Base-by-base conservation (phyloP, 2,329 filamentous ascomycete genomes). In the Fusarium buharicum region DNA sequence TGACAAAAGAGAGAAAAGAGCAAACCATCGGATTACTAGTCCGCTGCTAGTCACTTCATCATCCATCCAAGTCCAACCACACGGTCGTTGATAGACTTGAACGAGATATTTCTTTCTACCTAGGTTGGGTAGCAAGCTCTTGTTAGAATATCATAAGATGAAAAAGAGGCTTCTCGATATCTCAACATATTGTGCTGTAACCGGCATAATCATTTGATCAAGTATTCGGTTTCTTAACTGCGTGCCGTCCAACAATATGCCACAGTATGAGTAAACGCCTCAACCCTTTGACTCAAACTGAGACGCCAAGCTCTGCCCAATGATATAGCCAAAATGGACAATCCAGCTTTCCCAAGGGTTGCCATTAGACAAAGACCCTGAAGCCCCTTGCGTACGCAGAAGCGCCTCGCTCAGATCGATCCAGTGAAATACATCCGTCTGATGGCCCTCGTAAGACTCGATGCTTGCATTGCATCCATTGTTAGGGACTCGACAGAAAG, bases 261-360 rank as follows among this genome's bases (percentile, higher is more conserved):
- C 61, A 55, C 57, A 59, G 52, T 62, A 55, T 48, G 56, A 62
- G 52, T n/a, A 58, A 62, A 41, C 62, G 49, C 62, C 45, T 28
- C 28, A 34, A 53, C 44, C 37, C 49, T 31, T 62, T 34, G 57
- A 28, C 38, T 45, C 39, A 51, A 44, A 62, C 31, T 37, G 51
- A 59, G 61, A 62, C 37, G 31, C 46, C 14, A 50, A 34, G 38
- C 40, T 62, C 53, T 41, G 28, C 20, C 62, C 62, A 64, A 64
- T 64, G 41, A 31, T 46, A 49, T 39, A n/a, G 27, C 33, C 13
- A 47, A 9, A 53, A 18, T 16, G 40, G 47, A 53, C 24, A 62
- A 39, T 16, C 33, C 45, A 45, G 37, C 40, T 34, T 24, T 59
- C 9, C 27, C 24, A 40, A 58, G 37, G 36, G 40, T 34, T 58